Conservation (phyloP, 2,329 filamentous ascomycete genomes). For the Bipolaris cookei region DNA sequence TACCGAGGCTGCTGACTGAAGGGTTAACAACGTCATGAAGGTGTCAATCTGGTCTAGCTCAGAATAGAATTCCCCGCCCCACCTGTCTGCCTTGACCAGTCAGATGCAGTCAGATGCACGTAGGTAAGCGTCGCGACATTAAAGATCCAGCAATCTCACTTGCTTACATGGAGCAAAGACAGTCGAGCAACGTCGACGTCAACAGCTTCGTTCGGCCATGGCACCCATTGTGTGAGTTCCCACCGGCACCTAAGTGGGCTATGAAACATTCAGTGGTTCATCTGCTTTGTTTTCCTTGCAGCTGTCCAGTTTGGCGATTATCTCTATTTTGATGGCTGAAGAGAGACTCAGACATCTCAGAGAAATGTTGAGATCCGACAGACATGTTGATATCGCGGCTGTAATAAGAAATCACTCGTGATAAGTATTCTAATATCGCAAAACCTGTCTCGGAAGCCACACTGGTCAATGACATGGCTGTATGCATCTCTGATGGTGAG, state of each 20-base stretch:
- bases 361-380: background rate
- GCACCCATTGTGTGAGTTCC: no score
- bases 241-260: no score
- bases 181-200: no score
- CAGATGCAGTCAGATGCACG: no score
- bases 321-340: background rate
- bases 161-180: no score
- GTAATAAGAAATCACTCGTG: background rate
- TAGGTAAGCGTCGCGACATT: no score
- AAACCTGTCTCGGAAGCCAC: background rate
- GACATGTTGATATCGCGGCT: background rate
- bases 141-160: no score
- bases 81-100: background rate
- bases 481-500: background rate
- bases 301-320: no score
- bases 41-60: background rate
- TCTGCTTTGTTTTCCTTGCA: no score
- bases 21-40: no score
- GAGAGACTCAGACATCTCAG: background rate
- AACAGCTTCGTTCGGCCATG: no score
- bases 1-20: background rate
- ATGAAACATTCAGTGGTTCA: no score
- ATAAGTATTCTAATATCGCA: background rate
- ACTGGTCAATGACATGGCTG: background rate
- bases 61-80: background rate